These are phyloP conservation scores for Quercus parvula DNA, from an alignment of 306 rosid genomes.

Conservation along the genomic window DNA sequence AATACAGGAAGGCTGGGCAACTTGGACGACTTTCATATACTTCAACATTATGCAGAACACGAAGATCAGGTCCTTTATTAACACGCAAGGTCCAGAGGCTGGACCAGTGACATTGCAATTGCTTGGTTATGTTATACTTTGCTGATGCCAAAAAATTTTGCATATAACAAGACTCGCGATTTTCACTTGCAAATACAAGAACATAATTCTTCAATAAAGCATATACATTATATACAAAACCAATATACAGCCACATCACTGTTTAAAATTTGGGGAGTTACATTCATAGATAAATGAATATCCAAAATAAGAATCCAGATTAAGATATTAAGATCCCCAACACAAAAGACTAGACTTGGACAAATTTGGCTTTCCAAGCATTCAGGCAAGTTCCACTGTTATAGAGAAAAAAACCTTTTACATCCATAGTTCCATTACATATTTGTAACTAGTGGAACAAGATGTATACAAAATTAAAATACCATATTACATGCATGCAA, in stretches of 20 bases:
- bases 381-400: neutral
- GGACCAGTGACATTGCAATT: neutral
- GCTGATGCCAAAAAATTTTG: neutral
- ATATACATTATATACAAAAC: neutral
- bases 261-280: neutral
- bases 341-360: neutral
- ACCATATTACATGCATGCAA: neutral
- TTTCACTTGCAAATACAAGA: neutral
- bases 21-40: neutral
- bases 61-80: neutral
- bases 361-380: neutral
- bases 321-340: neutral
- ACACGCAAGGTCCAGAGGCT: neutral
- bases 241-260: neutral
- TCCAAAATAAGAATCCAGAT: neutral
- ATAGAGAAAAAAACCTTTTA: neutral
- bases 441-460: neutral
- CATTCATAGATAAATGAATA: neutral
- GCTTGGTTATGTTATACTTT: neutral
- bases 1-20: conserved; percentile 57
- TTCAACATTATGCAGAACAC: neutral
- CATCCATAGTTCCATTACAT: neutral
- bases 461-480: neutral
- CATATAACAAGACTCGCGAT: neutral
- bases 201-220: neutral